Evolutionary conservation across 495 filamentous ascomycete species (phyloP).

Genomic region (Aspergillus mulundensis): DNA sequence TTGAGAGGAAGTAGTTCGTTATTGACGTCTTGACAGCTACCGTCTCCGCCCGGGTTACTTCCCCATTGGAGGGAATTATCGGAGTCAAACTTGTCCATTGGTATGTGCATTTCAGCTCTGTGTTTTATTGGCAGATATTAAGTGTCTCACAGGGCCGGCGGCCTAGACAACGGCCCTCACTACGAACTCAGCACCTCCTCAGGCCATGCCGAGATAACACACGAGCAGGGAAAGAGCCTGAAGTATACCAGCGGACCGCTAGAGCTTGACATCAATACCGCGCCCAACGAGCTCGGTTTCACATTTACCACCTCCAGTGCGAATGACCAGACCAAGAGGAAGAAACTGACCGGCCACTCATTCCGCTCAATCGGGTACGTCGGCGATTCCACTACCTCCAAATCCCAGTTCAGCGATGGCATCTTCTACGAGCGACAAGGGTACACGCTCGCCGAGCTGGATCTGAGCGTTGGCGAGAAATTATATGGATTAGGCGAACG

Average conservation of each 20-base stretch:
- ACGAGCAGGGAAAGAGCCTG: constrained; percentile 39
- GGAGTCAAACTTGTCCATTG: constrained; percentile 64
- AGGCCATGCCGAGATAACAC: constrained; percentile 43
- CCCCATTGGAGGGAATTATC: constrained; percentile 56
- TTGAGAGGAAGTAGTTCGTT: background rate
- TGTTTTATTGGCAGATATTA: background rate
- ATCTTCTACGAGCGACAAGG: constrained; percentile 53
- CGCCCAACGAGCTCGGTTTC: constrained; percentile 54
- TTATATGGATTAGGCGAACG: constrained; percentile 68
- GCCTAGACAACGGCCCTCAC: constrained; percentile 53
- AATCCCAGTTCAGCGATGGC: constrained; percentile 47
- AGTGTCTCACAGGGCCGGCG: constrained; percentile 29
- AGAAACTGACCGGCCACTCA: constrained; percentile 55
- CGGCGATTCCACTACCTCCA: constrained; percentile 48
- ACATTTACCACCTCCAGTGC: constrained; percentile 39
- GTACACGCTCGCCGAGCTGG: constrained; percentile 60
- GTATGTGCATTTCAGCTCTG: constrained; percentile 34
- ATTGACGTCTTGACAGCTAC: constrained; percentile 15
- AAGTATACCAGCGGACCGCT: constrained; percentile 53
- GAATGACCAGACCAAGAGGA: constrained; percentile 26
- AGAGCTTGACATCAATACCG: constrained; percentile 47
- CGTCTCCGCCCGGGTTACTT: constrained; percentile 40
- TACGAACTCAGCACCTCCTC: constrained; percentile 55
- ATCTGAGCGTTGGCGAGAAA: constrained; percentile 61
- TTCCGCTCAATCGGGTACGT: constrained; percentile 55